Conservation (phyloP, 139 green algal genomes). For the Pleodorina starrii region DNA sequence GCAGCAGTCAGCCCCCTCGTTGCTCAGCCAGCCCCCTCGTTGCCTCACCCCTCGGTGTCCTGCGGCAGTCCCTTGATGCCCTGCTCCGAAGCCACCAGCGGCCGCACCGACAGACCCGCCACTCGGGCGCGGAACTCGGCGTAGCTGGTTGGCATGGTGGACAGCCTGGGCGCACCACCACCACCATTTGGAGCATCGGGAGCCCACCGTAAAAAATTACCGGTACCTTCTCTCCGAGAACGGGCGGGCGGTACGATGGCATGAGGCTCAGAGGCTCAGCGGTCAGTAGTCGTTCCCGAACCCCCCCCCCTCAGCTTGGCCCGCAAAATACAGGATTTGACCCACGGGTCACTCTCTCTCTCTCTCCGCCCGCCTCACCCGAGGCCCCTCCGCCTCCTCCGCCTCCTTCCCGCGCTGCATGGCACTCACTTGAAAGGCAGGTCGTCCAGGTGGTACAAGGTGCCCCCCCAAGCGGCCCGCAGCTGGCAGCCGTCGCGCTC, state of each 20-base stretch:
- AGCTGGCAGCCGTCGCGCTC: slow-evolving; percentile 66
- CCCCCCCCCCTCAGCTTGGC: no score
- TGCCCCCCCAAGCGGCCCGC: slow-evolving; percentile 73
- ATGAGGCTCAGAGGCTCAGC: no score
- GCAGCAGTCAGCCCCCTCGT: no score
- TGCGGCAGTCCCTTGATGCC: slow-evolving; percentile 42
- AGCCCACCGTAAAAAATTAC: no score
- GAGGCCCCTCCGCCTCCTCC: not conserved
- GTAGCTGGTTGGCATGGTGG: slow-evolving; percentile 29
- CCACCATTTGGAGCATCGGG: no score
- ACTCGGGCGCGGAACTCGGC: slow-evolving; percentile 32
- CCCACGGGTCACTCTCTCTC: no score
- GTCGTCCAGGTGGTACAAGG: slow-evolving; percentile 80
- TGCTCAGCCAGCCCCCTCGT: not conserved
- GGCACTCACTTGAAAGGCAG: slow-evolving; percentile 72
- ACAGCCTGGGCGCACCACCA: slow-evolving; percentile 43
- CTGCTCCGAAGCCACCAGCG: not conserved
- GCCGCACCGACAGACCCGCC: not conserved
- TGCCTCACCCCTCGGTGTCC: slow-evolving; percentile 37
- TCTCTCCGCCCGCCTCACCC: no score
- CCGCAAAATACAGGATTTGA: no score
- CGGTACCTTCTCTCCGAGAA: no score
- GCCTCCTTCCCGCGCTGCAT: not conserved
- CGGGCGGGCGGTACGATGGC: no score
- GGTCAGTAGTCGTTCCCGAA: no score